Evolutionary conservation across 306 rosid genomes (phyloP).

Genomic region (Sicyos edulis): DNA sequence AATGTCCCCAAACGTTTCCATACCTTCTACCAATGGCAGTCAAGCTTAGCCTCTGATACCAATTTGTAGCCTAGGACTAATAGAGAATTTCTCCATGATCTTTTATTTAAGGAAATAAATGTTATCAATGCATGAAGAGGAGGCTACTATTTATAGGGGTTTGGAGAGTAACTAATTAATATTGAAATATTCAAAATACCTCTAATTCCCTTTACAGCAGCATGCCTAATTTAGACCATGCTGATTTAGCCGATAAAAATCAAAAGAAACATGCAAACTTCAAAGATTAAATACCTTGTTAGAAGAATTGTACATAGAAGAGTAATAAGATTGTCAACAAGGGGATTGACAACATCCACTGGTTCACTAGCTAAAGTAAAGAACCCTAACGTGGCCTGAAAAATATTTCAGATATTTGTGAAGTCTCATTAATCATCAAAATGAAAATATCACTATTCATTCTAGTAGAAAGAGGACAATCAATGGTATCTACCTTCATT

Average conservation of each 20-base stretch:
- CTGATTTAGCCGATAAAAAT: conserved; percentile 20
- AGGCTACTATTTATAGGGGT: no score
- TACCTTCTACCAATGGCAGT: no score
- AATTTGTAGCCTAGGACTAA: no score
- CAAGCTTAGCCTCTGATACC: no score
- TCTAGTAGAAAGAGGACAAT: not conserved
- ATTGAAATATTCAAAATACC: no score
- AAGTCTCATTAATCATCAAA: conserved; percentile 12
- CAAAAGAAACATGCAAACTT: not conserved
- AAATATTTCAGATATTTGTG: conserved; percentile 33
- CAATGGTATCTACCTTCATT: conserved; percentile 53
- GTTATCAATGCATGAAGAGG: no score
- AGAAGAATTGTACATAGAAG: conserved; percentile 95
- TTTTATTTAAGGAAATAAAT: no score
- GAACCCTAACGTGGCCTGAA: conserved; percentile 96
- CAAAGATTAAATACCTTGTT: conserved; percentile 50
- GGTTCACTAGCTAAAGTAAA: conserved; percentile 95
- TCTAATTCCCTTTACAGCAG: no score
- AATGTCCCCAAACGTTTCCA: no score
- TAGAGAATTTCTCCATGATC: no score
- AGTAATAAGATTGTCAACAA: conserved; percentile 81
- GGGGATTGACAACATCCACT: conserved; percentile 63
- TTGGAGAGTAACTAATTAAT: no score
- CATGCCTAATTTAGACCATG: no score
- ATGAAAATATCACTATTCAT: not conserved